Conservation (phyloP, 495 filamentous ascomycete genomes). For the Achaetomiella virescens region DNA sequence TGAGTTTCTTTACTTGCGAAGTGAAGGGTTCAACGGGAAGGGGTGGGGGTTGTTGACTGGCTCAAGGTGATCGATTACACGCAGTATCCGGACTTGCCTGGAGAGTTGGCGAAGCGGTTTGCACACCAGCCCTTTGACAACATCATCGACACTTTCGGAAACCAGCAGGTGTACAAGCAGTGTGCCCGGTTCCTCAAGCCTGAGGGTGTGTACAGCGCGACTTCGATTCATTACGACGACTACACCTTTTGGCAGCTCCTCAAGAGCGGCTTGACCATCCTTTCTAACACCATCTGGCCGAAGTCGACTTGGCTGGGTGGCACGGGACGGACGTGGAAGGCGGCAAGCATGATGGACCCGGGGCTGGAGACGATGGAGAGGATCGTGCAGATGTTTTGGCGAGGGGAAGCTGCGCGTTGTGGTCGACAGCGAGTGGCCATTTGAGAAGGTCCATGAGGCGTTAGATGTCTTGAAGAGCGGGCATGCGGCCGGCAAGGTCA, state of each 20-base stretch:
- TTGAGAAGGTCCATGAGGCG: slow-evolving; percentile 28
- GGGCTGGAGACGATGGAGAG: slow-evolving; percentile 25
- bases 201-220: slow-evolving; percentile 29
- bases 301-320: slow-evolving; percentile 25
- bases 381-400: slow-evolving; percentile 22
- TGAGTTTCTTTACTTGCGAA: slow-evolving; percentile 1
- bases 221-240: slow-evolving; percentile 20
- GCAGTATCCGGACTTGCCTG: slow-evolving; percentile 12
- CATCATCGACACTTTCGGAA: slow-evolving; percentile 31
- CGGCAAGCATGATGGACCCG: slow-evolving; percentile 23
- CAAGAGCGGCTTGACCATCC: slow-evolving; percentile 18
- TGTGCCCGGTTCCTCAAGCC: slow-evolving; percentile 28
- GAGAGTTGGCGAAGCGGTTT: slow-evolving; percentile 20
- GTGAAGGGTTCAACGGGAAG: neutral
- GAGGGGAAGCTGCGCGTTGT: slow-evolving; percentile 28
- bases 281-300: slow-evolving; percentile 28
- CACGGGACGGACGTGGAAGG: slow-evolving; percentile 26
- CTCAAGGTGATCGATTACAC: slow-evolving; percentile 26
- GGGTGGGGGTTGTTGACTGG: neutral
- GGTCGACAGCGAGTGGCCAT: slow-evolving; percentile 25
- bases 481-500: slow-evolving; percentile 30
- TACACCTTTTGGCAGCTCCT: slow-evolving; percentile 23
- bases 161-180: slow-evolving; percentile 27
- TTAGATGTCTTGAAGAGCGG: slow-evolving; percentile 24
- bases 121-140: slow-evolving; percentile 25